Conservation (phyloP, 164 flowering plant species). For the Magnolia officinalis region DNA sequence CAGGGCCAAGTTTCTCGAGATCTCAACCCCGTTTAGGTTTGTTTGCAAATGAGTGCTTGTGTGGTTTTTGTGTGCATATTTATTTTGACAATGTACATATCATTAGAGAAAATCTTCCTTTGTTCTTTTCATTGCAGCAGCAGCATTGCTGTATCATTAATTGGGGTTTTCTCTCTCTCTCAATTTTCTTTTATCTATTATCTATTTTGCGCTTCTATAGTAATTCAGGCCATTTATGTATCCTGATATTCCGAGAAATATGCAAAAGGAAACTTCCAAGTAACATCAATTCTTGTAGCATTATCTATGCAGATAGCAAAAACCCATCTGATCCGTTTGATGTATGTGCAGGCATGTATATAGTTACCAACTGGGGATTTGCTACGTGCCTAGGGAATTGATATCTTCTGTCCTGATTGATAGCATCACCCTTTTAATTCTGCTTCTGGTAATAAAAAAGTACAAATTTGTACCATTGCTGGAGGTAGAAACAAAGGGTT, state of each 20-base stretch:
- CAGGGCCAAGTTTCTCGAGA: slow-evolving; percentile 73
- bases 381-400: not conserved
- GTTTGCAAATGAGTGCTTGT: slow-evolving; percentile 15
- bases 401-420: not conserved
- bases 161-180: not conserved
- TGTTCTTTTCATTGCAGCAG: slow-evolving; percentile 16
- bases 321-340: not conserved
- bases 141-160: slow-evolving; percentile 19
- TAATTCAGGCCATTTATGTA: not conserved
- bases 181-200: not conserved
- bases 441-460: not conserved
- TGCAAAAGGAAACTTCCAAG: not conserved
- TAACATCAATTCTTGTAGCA: not conserved
- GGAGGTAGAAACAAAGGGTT: too few species aligned
- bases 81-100: slow-evolving; percentile 40
- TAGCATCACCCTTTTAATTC: not conserved
- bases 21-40: slow-evolving; percentile 42
- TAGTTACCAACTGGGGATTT: not conserved
- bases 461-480: too few species aligned
- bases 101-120: slow-evolving; percentile 19
- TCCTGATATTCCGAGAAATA: not conserved
- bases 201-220: not conserved
- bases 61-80: slow-evolving; percentile 30
- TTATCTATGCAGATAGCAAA: not conserved
- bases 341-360: too few species aligned